Conservation (phyloP, 1,284 basidiomycete species). For the Mycena citricolor region DNA sequence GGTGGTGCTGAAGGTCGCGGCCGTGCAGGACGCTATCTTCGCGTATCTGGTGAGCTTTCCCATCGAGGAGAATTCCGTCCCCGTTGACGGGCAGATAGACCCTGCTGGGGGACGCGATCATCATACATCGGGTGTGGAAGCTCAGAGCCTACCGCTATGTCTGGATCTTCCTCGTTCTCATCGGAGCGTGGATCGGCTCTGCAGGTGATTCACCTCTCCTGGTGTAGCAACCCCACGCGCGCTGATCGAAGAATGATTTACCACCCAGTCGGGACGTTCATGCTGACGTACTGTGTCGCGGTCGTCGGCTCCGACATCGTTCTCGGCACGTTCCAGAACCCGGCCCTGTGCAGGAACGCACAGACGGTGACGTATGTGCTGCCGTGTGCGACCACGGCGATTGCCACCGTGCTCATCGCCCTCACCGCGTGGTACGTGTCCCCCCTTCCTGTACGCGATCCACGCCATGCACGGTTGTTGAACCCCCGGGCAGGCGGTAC, state of each 20-base stretch:
- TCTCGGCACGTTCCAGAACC: constrained; percentile 10
- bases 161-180: constrained; percentile 8
- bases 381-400: constrained; percentile 1
- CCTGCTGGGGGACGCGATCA: constrained; percentile 16
- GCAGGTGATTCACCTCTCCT: neutral
- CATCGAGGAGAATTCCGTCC: neutral
- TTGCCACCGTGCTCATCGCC: neutral
- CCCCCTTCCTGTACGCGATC: neutral
- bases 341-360: constrained; percentile 10
- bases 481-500: neutral
- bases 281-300: constrained; percentile 13
- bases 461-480: neutral
- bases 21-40: constrained; percentile 10
- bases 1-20: neutral
- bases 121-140: constrained; percentile 10
- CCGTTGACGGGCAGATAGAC: constrained; percentile 4
- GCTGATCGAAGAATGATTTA: too few species aligned
- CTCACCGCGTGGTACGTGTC: constrained; percentile 1
- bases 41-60: constrained; percentile 12
- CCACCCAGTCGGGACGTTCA: constrained; percentile 2
- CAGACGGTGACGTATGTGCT: constrained; percentile 6
- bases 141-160: constrained; percentile 1
- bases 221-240: too few species aligned
- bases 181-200: constrained; percentile 1
- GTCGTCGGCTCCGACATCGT: constrained; percentile 4